A percentile compares a stretch with the other conserved stretches of the same genome.
Evolutionary conservation across 1,284 basidiomycete genomes (phyloP).

Genomic region (Dichomitus squalens): DNA sequence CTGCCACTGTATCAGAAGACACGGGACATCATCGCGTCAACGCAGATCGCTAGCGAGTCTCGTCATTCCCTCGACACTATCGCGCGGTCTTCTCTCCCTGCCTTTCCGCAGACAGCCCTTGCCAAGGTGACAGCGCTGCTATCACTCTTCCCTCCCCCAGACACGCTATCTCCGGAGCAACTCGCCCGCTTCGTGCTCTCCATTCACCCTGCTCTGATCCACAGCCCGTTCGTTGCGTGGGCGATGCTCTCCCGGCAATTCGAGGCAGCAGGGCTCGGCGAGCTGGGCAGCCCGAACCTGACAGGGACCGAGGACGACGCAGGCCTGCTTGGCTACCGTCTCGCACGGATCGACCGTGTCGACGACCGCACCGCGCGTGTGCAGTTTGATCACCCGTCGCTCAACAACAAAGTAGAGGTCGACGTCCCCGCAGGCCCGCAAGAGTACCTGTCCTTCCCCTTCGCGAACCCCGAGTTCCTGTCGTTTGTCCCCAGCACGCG

Average conservation of each 20-base stretch:
- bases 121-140: slow-evolving; percentile 50
- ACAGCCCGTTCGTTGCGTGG: slow-evolving; percentile 62
- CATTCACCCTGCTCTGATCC: slow-evolving; percentile 55
- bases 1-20: slow-evolving; percentile 43
- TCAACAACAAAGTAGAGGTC: slow-evolving; percentile 32
- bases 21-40: slow-evolving; percentile 57
- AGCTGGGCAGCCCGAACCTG: slow-evolving; percentile 51
- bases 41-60: slow-evolving; percentile 62
- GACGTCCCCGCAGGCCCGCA: slow-evolving; percentile 51
- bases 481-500: slow-evolving; percentile 34
- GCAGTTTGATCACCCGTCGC: slow-evolving; percentile 42
- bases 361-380: slow-evolving; percentile 43
- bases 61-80: slow-evolving; percentile 51
- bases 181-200: slow-evolving; percentile 54
- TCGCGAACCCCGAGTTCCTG: slow-evolving; percentile 22
- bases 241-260: slow-evolving; percentile 56
- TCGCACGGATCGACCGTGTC: slow-evolving; percentile 43
- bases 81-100: slow-evolving; percentile 52
- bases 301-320: slow-evolving; percentile 40
- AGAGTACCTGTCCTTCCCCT: slow-evolving; percentile 28
- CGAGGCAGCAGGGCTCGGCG: slow-evolving; percentile 53
- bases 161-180: slow-evolving; percentile 43
- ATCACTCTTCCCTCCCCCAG: slow-evolving; percentile 48
- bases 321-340: slow-evolving; percentile 56
- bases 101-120: slow-evolving; percentile 66